phyloP scores from a whole-genome alignment of 1,284 basidiomycete genomes.

The Puccinia triticina region DNA sequence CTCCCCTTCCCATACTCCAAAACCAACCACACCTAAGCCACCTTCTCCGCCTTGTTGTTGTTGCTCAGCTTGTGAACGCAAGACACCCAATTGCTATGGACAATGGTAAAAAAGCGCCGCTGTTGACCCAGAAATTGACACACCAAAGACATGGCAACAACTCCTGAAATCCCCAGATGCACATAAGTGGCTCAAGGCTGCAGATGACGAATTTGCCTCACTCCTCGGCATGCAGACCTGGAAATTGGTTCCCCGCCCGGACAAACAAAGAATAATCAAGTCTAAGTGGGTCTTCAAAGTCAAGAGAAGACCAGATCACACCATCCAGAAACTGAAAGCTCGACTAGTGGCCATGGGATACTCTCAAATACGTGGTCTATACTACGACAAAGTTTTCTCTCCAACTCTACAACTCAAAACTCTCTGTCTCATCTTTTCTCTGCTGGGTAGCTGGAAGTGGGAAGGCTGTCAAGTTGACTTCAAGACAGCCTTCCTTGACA shows the following conservation, averaged over 20 bases:
- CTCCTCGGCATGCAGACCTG: not conserved
- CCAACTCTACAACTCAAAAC: not conserved
- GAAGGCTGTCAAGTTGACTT: no score
- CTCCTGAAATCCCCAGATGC: not conserved
- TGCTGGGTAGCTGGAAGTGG: no score
- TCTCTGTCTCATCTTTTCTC: no score
- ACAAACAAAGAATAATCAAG: no score
- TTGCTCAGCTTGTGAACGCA: not conserved
- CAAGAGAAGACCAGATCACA: no score
- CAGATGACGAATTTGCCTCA: conserved; percentile 8
- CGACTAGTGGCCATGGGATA: no score
- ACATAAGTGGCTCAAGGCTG: not conserved
- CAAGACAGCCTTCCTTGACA: no score
- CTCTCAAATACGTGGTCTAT: no score
- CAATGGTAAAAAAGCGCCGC: not conserved
- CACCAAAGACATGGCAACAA: conserved; percentile 1
- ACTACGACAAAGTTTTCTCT: conserved; percentile 1
- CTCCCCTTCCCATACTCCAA: not conserved
- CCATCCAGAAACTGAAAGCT: no score
- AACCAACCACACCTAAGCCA: not conserved
- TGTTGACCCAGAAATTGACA: not conserved
- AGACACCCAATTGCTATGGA: not conserved
- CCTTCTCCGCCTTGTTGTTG: not conserved
- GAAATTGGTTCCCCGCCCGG: not conserved
- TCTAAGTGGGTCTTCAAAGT: no score